Evolutionary conservation across 1,284 basidiomycete genomes (phyloP).

Genomic region (Melampsora abietis-canadensis): DNA sequence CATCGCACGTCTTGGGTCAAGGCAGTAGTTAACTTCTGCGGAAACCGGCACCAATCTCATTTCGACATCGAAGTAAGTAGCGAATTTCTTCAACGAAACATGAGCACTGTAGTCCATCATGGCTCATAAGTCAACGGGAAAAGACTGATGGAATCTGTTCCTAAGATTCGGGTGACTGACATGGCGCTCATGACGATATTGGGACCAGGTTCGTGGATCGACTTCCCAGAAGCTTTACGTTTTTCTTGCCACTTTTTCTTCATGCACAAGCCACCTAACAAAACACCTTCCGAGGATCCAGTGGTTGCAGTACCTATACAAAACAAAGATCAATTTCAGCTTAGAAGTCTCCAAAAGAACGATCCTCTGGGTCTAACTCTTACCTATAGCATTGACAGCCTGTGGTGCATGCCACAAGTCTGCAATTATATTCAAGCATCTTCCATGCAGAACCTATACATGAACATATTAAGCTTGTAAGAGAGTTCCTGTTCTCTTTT

Average conservation of each 20-base stretch:
- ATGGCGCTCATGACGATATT: slow-evolving; percentile 55
- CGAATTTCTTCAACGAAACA: slow-evolving; percentile 67
- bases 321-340: no score
- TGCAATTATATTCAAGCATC: slow-evolving; percentile 75
- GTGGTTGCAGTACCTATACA: slow-evolving; percentile 81
- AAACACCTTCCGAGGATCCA: slow-evolving; percentile 74
- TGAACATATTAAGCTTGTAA: slow-evolving; percentile 9
- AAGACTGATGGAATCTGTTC: background rate
- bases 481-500: background rate
- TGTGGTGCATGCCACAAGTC: slow-evolving; percentile 85
- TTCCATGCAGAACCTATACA: slow-evolving; percentile 46
- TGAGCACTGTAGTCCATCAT: slow-evolving; percentile 65
- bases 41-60: slow-evolving; percentile 71
- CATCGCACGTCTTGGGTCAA: slow-evolving; percentile 80
- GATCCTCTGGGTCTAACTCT: no score
- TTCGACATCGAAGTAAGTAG: slow-evolving; percentile 86
- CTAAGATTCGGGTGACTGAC: slow-evolving; percentile 8
- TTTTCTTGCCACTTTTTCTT: slow-evolving; percentile 89
- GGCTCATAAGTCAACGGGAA: background rate
- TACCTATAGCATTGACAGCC: slow-evolving; percentile 68
- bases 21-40: slow-evolving; percentile 71
- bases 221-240: slow-evolving; percentile 79
- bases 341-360: no score
- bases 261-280: slow-evolving; percentile 89
- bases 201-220: slow-evolving; percentile 73